Percentiles rank a stretch among this genome's conserved stretches.
These are phyloP conservation scores for Hirschfeldia incana DNA, from an alignment of 345 rosid genomes.

Conservation along the genomic window DNA sequence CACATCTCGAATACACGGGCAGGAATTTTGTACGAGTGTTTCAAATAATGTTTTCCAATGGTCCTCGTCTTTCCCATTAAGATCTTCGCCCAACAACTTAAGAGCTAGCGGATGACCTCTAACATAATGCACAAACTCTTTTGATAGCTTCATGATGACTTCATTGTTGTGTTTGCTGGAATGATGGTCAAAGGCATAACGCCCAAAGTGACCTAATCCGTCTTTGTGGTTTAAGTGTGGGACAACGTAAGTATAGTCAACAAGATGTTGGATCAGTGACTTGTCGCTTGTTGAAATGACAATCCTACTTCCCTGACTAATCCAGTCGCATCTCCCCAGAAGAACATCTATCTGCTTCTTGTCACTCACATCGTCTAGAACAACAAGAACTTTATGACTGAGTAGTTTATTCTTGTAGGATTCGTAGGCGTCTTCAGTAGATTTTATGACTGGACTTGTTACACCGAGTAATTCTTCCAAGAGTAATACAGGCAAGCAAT, in stretches of 20 bases:
- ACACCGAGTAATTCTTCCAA: not conserved
- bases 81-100: conserved; percentile 28
- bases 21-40: not conserved
- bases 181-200: conserved; percentile 11
- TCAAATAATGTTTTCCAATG: conserved; percentile 22
- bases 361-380: conserved; percentile 10
- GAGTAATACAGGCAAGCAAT: not conserved
- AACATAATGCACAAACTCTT: conserved; percentile 11
- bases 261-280: not conserved
- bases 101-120: conserved; percentile 43
- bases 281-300: conserved; percentile 24
- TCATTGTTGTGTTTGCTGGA: not conserved
- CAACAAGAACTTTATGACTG: conserved; percentile 1
- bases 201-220: conserved; percentile 17
- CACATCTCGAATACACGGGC: conserved; percentile 8
- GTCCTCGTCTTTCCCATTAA: not conserved
- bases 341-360: not conserved
- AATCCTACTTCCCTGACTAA: conserved; percentile 25
- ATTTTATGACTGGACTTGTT: not conserved
- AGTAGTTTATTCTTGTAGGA: not conserved
- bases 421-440: not conserved
- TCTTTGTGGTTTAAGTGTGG: conserved; percentile 12
- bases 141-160: conserved; percentile 4
- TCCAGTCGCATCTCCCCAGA: not conserved
- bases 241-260: not conserved